Evolutionary conservation across 768 basidiomycete genomes (phyloP).

Genomic region (Lactifluus rugatus): DNA sequence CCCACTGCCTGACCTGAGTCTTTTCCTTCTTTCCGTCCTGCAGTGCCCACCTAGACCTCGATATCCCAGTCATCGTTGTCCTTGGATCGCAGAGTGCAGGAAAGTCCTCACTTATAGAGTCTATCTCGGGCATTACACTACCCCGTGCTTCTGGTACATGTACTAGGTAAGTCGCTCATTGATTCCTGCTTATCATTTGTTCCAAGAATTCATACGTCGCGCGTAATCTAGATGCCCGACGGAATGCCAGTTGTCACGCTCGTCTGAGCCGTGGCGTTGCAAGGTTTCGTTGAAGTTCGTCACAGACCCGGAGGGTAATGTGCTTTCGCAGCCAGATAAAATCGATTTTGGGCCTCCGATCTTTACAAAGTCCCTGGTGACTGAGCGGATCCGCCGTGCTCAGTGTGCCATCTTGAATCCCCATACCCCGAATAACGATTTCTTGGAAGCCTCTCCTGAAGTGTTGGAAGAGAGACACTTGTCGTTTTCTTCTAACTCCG

Average conservation of each 20-base stretch:
- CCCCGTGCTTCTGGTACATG: slow-evolving; percentile 67
- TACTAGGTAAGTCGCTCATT: slow-evolving; percentile 39
- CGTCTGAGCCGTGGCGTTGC: slow-evolving; percentile 28
- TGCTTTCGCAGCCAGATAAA: slow-evolving; percentile 28
- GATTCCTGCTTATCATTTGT: neutral
- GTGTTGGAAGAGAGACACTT: slow-evolving; percentile 12
- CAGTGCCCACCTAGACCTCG: slow-evolving; percentile 61
- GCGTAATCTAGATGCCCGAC: slow-evolving; percentile 27
- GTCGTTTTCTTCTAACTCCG: slow-evolving; percentile 30
- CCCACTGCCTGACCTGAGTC: neutral
- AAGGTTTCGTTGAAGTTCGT: slow-evolving; percentile 26
- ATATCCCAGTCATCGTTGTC: slow-evolving; percentile 64
- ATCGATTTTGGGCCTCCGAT: slow-evolving; percentile 31
- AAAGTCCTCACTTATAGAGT: slow-evolving; percentile 70
- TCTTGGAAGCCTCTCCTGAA: slow-evolving; percentile 33
- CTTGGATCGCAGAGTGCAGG: slow-evolving; percentile 67
- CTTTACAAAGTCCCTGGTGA: slow-evolving; percentile 41
- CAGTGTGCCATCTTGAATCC: slow-evolving; percentile 62
- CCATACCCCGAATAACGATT: slow-evolving; percentile 24
- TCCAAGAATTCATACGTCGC: neutral
- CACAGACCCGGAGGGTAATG: slow-evolving; percentile 22
- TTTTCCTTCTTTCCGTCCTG: neutral
- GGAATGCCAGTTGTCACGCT: slow-evolving; percentile 27
- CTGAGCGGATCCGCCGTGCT: slow-evolving; percentile 57
- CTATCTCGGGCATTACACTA: slow-evolving; percentile 62